Evolutionary conservation across 805 yeast species (phyloP).

Genomic region (Huiozyma naganishii): DNA sequence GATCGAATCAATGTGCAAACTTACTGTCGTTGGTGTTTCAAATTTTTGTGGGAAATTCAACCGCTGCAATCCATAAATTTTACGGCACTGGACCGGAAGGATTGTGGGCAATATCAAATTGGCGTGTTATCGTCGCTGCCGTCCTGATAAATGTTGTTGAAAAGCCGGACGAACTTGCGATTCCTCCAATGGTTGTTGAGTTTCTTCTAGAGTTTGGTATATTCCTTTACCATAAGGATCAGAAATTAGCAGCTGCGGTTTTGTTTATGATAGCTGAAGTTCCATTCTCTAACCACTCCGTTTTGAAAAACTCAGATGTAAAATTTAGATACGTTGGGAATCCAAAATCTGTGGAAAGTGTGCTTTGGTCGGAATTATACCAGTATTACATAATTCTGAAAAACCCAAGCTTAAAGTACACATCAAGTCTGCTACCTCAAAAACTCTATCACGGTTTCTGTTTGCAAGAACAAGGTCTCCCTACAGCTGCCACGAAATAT

Average conservation of each 20-base stretch:
- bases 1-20: conserved; percentile 22
- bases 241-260: conserved; percentile 32
- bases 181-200: conserved; percentile 24
- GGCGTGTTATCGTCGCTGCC: conserved; percentile 39
- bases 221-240: conserved; percentile 31
- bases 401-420: conserved; percentile 26
- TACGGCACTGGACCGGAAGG: conserved; percentile 30
- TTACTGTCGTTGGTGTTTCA: conserved; percentile 48
- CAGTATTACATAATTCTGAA: conserved; percentile 38
- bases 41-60: conserved; percentile 51
- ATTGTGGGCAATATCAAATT: conserved; percentile 40
- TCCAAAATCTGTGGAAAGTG: conserved; percentile 32
- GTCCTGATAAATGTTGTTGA: conserved; percentile 26
- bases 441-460: conserved; percentile 59
- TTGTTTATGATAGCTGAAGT: conserved; percentile 38
- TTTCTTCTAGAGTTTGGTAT: conserved; percentile 44
- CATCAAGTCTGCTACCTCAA: conserved; percentile 46
- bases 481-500: conserved; percentile 51
- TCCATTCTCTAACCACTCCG: conserved; percentile 30
- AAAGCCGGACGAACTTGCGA: not conserved
- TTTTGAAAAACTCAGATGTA: conserved; percentile 23
- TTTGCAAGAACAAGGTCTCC: conserved; percentile 56
- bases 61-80: conserved; percentile 42
- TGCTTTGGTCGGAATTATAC: conserved; percentile 57
- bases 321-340: conserved; percentile 33